Percentiles rank a stretch among this genome's conserved stretches.
Conservation (phyloP, 2,329 filamentous ascomycete species). For the Fusarium mexicanum region DNA sequence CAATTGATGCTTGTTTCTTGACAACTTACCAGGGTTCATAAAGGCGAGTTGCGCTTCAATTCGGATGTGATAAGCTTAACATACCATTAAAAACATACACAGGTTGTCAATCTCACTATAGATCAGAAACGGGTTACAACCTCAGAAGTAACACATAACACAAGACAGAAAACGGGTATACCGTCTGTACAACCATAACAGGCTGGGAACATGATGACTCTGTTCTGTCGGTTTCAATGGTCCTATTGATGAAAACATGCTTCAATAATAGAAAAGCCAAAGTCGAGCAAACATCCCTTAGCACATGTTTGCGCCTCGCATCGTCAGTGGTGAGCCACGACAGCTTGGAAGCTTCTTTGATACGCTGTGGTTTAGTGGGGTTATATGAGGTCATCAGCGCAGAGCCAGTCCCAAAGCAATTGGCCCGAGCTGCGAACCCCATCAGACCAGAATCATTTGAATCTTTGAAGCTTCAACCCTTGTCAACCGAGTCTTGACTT, state of each 20-base stretch:
- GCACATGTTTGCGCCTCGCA: constrained; percentile 1
- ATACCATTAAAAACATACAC: not conserved
- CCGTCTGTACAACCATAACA: not conserved
- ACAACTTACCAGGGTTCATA: not conserved
- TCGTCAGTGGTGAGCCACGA: not conserved
- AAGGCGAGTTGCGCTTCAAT: not conserved
- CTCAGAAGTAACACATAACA: not conserved
- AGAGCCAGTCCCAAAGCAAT: constrained; percentile 33
- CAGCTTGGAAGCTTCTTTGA: constrained; percentile 1
- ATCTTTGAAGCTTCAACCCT: constrained; percentile 24
- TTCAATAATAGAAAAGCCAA: not conserved
- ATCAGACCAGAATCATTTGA: constrained; percentile 34
- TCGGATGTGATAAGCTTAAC: not conserved
- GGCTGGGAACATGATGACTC: too few species aligned
- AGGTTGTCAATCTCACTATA: not conserved
- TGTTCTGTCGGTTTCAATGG: not conserved
- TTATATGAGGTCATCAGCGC: constrained; percentile 44
- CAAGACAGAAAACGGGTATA: not conserved
- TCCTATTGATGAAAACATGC: not conserved
- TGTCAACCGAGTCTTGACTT: constrained; percentile 5
- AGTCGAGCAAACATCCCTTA: not conserved
- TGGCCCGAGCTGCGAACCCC: constrained; percentile 30
- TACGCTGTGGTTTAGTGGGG: constrained; percentile 35
- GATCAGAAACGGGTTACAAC: not conserved
- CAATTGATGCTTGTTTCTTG: not conserved